phyloP scores from a whole-genome alignment of 345 rosid genomes.

The Syzygium grande region DNA sequence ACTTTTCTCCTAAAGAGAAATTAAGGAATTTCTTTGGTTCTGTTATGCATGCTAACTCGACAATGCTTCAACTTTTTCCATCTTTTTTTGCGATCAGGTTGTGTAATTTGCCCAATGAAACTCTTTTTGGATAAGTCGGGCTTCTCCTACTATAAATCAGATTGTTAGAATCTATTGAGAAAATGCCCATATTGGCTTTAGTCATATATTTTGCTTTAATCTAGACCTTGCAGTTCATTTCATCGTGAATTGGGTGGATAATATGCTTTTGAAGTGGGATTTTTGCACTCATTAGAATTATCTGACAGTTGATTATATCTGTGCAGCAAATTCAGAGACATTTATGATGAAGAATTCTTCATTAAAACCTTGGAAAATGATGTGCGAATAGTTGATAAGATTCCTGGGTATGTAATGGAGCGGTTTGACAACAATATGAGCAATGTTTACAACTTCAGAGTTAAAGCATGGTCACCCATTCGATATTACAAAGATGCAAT shows the following conservation, averaged over 20 bases:
- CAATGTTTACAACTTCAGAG: conserved; percentile 93
- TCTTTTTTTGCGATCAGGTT: background rate
- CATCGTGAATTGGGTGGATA: background rate
- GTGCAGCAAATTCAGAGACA: conserved; percentile 83
- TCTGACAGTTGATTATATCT: conserved; percentile 7
- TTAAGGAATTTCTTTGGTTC: background rate
- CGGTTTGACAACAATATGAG: conserved; percentile 85
- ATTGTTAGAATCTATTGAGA: background rate
- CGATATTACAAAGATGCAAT: conserved; percentile 76
- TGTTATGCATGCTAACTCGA: background rate
- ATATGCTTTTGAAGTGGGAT: background rate
- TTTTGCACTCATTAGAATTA: background rate
- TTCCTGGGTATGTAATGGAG: conserved; percentile 92
- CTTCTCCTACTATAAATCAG: background rate
- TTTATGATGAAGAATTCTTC: conserved; percentile 85
- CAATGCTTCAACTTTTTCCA: background rate
- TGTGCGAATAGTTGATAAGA: conserved; percentile 69
- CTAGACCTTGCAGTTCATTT: background rate
- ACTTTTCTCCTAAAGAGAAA: background rate
- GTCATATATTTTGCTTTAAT: background rate
- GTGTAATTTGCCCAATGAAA: background rate
- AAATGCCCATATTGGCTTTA: background rate
- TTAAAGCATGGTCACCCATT: conserved; percentile 96
- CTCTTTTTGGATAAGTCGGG: background rate
- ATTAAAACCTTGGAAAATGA: conserved; percentile 62